Base-by-base conservation (phyloP, 345 rosid genomes). In the Sonneratia alba region DNA sequence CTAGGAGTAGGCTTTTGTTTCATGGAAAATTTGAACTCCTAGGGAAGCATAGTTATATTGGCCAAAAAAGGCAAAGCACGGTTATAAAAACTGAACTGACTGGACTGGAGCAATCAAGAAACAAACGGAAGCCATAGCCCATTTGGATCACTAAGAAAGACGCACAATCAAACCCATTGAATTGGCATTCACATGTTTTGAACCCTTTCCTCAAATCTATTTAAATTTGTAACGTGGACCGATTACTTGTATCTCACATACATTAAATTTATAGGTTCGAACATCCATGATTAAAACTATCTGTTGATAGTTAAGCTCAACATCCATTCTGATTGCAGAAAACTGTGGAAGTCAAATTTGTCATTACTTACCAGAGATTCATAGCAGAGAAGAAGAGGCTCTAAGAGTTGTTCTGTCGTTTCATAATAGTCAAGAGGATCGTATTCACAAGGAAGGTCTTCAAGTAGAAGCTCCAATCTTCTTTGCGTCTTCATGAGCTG, bases 381-480 rank as follows among this genome's bases (percentile, higher is more conserved):
- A 1, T 92, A 85, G 79, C 97, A 92, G 34, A 92, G 82, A 65
- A 95, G 93, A 77, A 95, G 75, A 40, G 97, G 97, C 67, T 89
- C 97, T 69, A 95, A 72, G 68, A 95, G 87, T 73, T 95, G 97
- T 61, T 92, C 88, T 55, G 87, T 64, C 62, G 91, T 86, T 79
- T 95, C 99, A 80, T 90, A 95, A 71, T 87, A 87, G 69, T 87
- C 91, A 82, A 80, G 79, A 68, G 89, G 79, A 67, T 90, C 96
- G 77, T 81, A 78, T 72, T 92, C 99, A 78, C 99, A 90, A 22
- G 97, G 99, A 82, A 92, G 89, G 84, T 87, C 97, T 85, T 92
- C 99, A 36, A 95, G 93, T 72, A 87, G 85, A 76, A 87, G 88
- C 79, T 95, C 99, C 77, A 91, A 81, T 76, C 93, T 80, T 73